Conservation (phyloP, 495 filamentous ascomycete species). For the Tuber microsphaerosporum region DNA sequence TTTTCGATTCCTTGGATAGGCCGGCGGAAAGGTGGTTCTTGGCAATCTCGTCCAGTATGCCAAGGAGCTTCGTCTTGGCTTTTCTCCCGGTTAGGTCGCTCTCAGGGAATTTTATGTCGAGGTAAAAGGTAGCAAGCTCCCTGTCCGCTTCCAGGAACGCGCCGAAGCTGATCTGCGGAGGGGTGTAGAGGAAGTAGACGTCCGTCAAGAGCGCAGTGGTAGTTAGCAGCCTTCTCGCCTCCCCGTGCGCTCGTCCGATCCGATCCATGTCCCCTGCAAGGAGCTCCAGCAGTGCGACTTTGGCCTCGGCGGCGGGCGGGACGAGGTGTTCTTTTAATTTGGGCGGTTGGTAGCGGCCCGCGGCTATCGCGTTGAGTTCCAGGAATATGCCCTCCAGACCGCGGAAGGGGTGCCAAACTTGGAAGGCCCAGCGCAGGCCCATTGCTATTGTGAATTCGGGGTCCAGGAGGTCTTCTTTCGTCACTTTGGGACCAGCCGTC, state of each 20-base stretch:
- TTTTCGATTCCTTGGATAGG: constrained; percentile 16
- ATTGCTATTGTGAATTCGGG: constrained; percentile 89
- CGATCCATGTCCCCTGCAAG: constrained; percentile 37
- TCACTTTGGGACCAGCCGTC: constrained; percentile 56
- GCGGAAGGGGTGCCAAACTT: constrained; percentile 84
- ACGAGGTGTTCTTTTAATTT: background rate
- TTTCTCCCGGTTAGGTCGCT: background rate
- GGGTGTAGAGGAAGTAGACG: constrained; percentile 91
- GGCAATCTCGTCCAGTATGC: constrained; percentile 34
- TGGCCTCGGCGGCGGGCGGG: constrained; percentile 9
- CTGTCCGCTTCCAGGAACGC: constrained; percentile 68
- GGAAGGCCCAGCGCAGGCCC: constrained; percentile 86
- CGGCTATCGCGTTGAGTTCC: constrained; percentile 63
- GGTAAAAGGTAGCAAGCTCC: constrained; percentile 62
- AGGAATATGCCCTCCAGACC: constrained; percentile 77
- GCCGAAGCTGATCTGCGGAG: constrained; percentile 84
- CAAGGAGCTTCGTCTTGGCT: constrained; percentile 46
- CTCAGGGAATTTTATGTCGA: constrained; percentile 59
- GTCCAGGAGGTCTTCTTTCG: constrained; percentile 69
- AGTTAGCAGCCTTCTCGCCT: constrained; percentile 65
- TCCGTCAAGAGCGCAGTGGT: constrained; percentile 78
- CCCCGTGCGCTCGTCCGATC: constrained; percentile 60
- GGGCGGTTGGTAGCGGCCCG: constrained; percentile 45
- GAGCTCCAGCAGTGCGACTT: constrained; percentile 8
- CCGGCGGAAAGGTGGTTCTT: constrained; percentile 19